A percentile compares a stretch with the other conserved stretches of the same genome.
Evolutionary conservation across 305 asterid species (phyloP).

Genomic region (Fraxinus angustifolia): DNA sequence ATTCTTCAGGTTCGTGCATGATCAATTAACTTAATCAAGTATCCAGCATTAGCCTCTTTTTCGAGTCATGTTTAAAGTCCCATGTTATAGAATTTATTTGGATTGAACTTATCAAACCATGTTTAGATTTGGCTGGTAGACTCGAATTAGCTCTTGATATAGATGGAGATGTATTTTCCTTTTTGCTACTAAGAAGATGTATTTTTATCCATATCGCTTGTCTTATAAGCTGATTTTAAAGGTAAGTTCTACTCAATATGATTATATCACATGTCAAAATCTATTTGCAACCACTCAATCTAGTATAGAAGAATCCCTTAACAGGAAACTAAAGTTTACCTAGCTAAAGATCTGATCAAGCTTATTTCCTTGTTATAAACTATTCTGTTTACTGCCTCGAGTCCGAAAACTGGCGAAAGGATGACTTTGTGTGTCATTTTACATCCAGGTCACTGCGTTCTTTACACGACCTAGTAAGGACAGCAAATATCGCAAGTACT

Average conservation of each 20-base stretch:
- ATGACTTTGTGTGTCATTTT: background rate
- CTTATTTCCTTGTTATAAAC: background rate
- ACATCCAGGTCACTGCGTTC: constrained; percentile 65
- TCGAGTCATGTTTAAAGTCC: background rate
- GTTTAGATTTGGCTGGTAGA: background rate
- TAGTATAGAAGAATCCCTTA: background rate
- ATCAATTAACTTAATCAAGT: background rate
- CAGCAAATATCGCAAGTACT: constrained; percentile 59
- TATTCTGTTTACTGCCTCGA: background rate
- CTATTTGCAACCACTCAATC: background rate
- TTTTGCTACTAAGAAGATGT: background rate
- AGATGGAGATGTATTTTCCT: background rate
- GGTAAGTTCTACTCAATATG: background rate
- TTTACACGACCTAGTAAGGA: constrained; percentile 58
- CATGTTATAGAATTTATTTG: background rate
- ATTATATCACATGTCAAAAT: background rate
- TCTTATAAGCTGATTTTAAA: background rate
- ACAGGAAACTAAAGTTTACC: background rate
- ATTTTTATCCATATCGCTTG: background rate
- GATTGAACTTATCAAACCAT: background rate
- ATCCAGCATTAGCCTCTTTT: background rate
- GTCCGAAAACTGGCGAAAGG: background rate
- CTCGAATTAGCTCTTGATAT: background rate
- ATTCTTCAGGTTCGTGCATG: constrained; percentile 61
- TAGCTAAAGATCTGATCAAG: background rate